Base-by-base conservation (phyloP, 2,329 filamentous ascomycete genomes). In the Xylariaceae sp. region DNA sequence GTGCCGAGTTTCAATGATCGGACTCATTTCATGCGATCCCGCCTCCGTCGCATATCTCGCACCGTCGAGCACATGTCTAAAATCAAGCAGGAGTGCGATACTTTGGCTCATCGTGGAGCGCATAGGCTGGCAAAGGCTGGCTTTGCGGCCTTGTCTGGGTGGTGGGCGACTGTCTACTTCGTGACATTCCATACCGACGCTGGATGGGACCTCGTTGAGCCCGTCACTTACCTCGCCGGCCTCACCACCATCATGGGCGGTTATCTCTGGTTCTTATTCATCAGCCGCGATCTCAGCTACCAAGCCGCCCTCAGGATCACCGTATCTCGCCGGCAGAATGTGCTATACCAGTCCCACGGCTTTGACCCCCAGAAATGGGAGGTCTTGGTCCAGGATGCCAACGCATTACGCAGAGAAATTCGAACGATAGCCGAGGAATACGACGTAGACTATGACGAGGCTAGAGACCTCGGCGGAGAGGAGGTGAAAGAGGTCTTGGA, bases 231-330 rank as follows among this genome's bases (percentile, higher is more conserved):
- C 66, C 82, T 96, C 14, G 90, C 89, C 2, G 89, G 90, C n/a
- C 76, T 97, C 58, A 83, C 86, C 1, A 91, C 88, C 12, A 83
- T 96, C 64, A 95, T 96, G 75, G 87, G 87, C 7, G 92, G 90
- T 60, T 97, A 97, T 65, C 76, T 96, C 48, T 97, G 90, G 90
- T 96, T 97, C 68, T 75, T 96, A 12, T 96, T 92, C 71, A 89
- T 96, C 74, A 95, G 92, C 72, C 83, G 89, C 17, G 91, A 96
- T 71, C 85, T 96, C 11, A 89, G 84, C 58, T 96, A 96, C 75
- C 86, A 88, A 60, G 87, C 87, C 2, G 90, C 92, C 28, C 84
- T 96, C 73, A 92, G 95, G 67, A 80, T 95, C 48, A 96, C 92
- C 6, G 88, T 96, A 36, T 89, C 83, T 36, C 80, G 84, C 34